These are phyloP conservation scores for Penicillium sp. DNA, from an alignment of 2,329 filamentous ascomycete species.

Conservation along the genomic window DNA sequence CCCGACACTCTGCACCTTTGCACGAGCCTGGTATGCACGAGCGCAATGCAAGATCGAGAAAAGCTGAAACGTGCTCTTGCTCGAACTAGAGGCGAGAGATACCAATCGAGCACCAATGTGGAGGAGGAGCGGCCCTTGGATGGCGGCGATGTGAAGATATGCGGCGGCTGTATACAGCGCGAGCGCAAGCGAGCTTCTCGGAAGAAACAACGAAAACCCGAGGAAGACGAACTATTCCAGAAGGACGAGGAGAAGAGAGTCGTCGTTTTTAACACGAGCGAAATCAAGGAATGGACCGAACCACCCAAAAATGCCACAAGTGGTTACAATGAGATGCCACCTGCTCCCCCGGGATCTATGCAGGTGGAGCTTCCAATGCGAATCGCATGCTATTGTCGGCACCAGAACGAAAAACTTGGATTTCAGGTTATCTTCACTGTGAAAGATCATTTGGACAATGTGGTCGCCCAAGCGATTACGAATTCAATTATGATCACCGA, in stretches of 20 bases:
- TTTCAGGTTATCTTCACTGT: slow-evolving; percentile 94
- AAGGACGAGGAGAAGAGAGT: slow-evolving; percentile 76
- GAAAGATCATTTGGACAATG: slow-evolving; percentile 71
- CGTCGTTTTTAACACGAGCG: slow-evolving; percentile 86
- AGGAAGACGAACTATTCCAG: slow-evolving; percentile 86
- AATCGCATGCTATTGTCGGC: slow-evolving; percentile 94
- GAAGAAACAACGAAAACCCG: slow-evolving; percentile 89
- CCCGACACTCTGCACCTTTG: slow-evolving; percentile 76
- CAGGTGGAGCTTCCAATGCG: slow-evolving; percentile 87
- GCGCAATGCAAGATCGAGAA: slow-evolving; percentile 74
- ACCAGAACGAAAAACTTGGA: slow-evolving; percentile 88
- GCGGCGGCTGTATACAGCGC: slow-evolving; percentile 81
- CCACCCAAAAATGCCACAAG: slow-evolving; percentile 55
- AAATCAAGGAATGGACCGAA: slow-evolving; percentile 79
- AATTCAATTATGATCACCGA: slow-evolving; percentile 95
- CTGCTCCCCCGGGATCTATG: slow-evolving; percentile 58
- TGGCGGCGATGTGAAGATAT: slow-evolving; percentile 92
- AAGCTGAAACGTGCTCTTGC: slow-evolving; percentile 65
- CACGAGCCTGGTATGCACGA: slow-evolving; percentile 84
- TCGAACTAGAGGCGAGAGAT: slow-evolving; percentile 49
- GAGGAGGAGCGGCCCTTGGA: slow-evolving; percentile 73
- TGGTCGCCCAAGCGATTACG: slow-evolving; percentile 81
- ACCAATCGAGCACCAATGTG: slow-evolving; percentile 39
- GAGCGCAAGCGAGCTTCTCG: slow-evolving; percentile 87
- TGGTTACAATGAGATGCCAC: slow-evolving; percentile 37